Percentiles rank a stretch among this genome's conserved stretches.
Evolutionary conservation across 768 basidiomycete genomes (phyloP).

Genomic region (Amanita jacksonii): DNA sequence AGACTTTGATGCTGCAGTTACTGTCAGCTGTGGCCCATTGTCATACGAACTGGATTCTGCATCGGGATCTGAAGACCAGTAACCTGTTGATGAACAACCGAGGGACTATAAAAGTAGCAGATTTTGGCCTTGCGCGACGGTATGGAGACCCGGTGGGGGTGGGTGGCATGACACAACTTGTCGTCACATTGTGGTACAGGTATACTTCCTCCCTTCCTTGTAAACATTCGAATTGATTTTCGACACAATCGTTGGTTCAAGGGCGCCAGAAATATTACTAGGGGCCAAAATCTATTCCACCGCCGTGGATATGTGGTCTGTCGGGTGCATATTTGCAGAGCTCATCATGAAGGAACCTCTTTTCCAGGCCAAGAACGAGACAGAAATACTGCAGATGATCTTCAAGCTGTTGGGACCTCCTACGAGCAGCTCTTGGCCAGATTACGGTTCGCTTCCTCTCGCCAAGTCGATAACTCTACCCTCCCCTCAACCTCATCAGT

Average conservation of each 20-base stretch:
- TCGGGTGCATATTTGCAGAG: constrained; percentile 98
- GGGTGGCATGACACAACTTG: constrained; percentile 95
- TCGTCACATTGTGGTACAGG: constrained; percentile 99
- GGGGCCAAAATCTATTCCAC: constrained; percentile 93
- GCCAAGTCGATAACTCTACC: constrained; percentile 73
- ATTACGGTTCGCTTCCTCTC: constrained; percentile 69
- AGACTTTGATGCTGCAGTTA: constrained; percentile 90
- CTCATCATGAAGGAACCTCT: constrained; percentile 90
- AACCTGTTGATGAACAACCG: constrained; percentile 99
- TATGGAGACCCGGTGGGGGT: constrained; percentile 96
- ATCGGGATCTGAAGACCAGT: constrained; percentile 95
- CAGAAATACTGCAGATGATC: constrained; percentile 89
- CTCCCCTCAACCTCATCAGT: constrained; percentile 60
- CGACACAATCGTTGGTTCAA: constrained; percentile 22
- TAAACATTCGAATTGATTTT: constrained; percentile 10
- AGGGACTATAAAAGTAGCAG: constrained; percentile 96
- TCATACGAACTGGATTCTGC: constrained; percentile 95
- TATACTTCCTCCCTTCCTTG: constrained; percentile 22
- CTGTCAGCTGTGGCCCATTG: constrained; percentile 90
- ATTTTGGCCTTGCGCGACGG: constrained; percentile 92
- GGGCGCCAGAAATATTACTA: constrained; percentile 91
- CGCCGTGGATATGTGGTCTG: constrained; percentile 96
- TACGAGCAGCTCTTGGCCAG: constrained; percentile 79
- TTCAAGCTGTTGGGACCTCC: constrained; percentile 95
- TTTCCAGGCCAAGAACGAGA: constrained; percentile 94